These are phyloP conservation scores for Boletus barrowsii DNA, from an alignment of 768 basidiomycete genomes.

Conservation along the genomic window DNA sequence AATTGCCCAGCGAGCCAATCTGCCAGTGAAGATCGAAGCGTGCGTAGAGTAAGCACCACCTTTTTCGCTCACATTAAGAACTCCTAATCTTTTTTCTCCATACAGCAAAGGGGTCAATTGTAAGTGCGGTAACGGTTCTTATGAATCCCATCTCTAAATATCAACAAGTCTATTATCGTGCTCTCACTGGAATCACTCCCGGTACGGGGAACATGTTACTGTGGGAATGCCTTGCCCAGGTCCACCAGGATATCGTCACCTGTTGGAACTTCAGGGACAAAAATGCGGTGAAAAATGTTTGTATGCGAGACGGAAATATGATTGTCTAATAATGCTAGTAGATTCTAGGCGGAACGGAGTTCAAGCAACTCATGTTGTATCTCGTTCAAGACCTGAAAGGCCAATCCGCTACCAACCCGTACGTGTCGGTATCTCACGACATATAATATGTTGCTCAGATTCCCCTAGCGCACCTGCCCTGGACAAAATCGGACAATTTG, in stretches of 20 bases:
- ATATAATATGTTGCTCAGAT: neutral
- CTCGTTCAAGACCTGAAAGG: constrained; percentile 1
- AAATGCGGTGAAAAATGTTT: neutral
- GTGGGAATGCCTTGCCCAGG: constrained; percentile 1
- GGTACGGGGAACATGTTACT: neutral
- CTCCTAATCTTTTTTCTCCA: neutral
- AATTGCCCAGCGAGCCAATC: constrained; percentile 3
- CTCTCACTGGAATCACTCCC: neutral
- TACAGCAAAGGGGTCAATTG: constrained; percentile 5
- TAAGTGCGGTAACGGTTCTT: neutral
- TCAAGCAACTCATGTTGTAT: constrained; percentile 3
- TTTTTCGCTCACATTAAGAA: neutral
- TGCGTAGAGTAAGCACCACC: constrained; percentile 1
- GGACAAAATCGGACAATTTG: neutral
- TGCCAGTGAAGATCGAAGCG: constrained; percentile 4
- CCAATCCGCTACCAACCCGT: neutral
- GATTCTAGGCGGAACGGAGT: constrained; percentile 2
- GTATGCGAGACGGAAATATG: neutral
- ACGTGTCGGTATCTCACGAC: neutral
- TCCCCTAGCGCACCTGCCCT: neutral
- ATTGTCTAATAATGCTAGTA: neutral
- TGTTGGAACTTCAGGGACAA: constrained; percentile 9
- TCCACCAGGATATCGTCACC: constrained; percentile 5
- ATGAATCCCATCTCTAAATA: neutral
- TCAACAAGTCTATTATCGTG: neutral